phyloP scores from a whole-genome alignment of 2,329 filamentous ascomycete species.

The Penicillium sp. region DNA sequence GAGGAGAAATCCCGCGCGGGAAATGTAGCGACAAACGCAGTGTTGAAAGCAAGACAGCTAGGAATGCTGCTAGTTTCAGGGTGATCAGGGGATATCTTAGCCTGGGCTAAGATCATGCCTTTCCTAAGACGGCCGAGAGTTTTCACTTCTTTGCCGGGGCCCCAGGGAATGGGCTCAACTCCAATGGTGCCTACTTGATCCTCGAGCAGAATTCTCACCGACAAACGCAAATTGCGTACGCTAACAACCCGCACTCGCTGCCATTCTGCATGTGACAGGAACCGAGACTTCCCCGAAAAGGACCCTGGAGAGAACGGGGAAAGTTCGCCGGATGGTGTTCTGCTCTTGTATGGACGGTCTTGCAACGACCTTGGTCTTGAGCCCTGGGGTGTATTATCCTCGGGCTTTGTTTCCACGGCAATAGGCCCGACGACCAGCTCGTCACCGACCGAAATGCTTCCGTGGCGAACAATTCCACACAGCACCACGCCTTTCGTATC shows the following conservation, averaged over 20 bases:
- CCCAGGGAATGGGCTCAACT: slow-evolving; percentile 47
- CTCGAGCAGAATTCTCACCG: slow-evolving; percentile 68
- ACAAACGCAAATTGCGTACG: slow-evolving; percentile 79
- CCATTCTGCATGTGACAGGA: slow-evolving; percentile 66
- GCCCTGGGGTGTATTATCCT: slow-evolving; percentile 37
- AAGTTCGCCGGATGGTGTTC: slow-evolving; percentile 31
- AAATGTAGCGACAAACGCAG: slow-evolving; percentile 69
- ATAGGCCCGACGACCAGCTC: slow-evolving; percentile 77
- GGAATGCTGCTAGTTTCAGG: slow-evolving; percentile 30
- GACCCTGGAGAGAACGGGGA: slow-evolving; percentile 28
- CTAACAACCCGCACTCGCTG: slow-evolving; percentile 75
- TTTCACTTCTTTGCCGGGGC: slow-evolving; percentile 21
- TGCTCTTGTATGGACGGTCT: slow-evolving; percentile 22
- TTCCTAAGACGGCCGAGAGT: slow-evolving; percentile 55
- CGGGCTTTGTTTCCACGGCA: slow-evolving; percentile 42
- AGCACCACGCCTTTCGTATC: slow-evolving; percentile 65
- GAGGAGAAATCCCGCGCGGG: slow-evolving; percentile 52
- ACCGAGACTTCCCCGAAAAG: slow-evolving; percentile 43
- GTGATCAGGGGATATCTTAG: slow-evolving; percentile 28
- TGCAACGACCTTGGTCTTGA: slow-evolving; percentile 15
- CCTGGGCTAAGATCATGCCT: slow-evolving; percentile 71
- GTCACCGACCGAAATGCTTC: slow-evolving; percentile 72
- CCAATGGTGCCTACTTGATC: slow-evolving; percentile 91
- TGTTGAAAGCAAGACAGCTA: slow-evolving; percentile 46
- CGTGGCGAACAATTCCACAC: slow-evolving; percentile 78